phyloP scores from a whole-genome alignment of 441 rosid genomes.

The Dalechampia spathulata region DNA sequence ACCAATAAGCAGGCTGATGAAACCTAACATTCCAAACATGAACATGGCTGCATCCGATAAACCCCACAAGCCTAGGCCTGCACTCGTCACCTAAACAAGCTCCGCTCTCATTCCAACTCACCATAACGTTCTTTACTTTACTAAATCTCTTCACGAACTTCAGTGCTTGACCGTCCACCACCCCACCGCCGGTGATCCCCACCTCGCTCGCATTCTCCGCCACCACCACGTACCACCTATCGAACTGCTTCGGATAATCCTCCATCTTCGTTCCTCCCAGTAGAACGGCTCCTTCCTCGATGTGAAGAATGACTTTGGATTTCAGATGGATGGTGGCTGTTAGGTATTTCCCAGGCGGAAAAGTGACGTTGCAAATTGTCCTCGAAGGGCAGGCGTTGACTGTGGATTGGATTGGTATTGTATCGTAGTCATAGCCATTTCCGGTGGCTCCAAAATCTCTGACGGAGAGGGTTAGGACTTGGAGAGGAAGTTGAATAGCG shows the following conservation, averaged over 20 bases:
- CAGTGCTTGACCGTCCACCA: conserved; percentile 71
- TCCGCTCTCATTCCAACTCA: conserved; percentile 75
- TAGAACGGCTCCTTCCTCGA: conserved; percentile 49
- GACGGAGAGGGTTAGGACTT: conserved; percentile 27
- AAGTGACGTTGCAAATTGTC: conserved; percentile 49
- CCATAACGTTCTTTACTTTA: conserved; percentile 75
- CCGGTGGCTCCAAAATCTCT: conserved; percentile 71
- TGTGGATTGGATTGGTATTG: conserved; percentile 63
- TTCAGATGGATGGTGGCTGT: conserved; percentile 63
- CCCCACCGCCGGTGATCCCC: conserved; percentile 79
- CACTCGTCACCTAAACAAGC: conserved; percentile 80
- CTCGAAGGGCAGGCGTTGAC: conserved; percentile 50
- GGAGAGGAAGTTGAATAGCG: conserved; percentile 33
- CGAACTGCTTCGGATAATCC: conserved; percentile 48
- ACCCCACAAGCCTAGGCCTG: conserved; percentile 70
- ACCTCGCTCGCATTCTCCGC: conserved; percentile 69
- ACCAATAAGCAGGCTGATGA: conserved; percentile 78
- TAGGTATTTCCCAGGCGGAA: conserved; percentile 65
- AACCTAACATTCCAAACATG: conserved; percentile 52
- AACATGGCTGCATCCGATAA: conserved; percentile 51
- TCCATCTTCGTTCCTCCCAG: conserved; percentile 56
- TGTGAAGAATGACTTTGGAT: conserved; percentile 55
- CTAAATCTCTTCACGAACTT: conserved; percentile 54
- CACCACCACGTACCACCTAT: conserved; percentile 71
- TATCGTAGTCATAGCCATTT: conserved; percentile 64